Base-by-base conservation (phyloP, 495 filamentous ascomycete species). In the Aspergillus sparsus region DNA sequence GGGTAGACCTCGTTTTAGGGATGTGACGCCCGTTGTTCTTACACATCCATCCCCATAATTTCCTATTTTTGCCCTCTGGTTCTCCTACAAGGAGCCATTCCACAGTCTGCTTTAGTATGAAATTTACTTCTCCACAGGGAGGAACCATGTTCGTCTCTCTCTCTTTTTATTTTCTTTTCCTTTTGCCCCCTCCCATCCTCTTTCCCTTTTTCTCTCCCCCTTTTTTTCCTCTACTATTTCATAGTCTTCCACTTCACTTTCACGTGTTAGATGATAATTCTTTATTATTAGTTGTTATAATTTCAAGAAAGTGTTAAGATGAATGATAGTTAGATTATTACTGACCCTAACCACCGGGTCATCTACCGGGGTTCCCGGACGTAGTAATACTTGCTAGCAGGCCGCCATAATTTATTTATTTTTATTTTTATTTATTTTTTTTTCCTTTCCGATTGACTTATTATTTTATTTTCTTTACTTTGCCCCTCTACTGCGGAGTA, bases 11-110 rank as follows among this genome's bases (percentile, higher is more conserved):
- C 54, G 49, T 58, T 27, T 50, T 63, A 39, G 50, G 60, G 62
- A 61, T 57, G 56, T 60, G 63, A 66, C 60, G 58, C 66, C 21
- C 55, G 63, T 66, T 62, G 57, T 56, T 51, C 58, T 66, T 62
- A 62, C 63, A 53, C 60, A 62, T 57, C 34, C 57, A 6, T 58
- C 47, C 63, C 58, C 59, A 60, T 62, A 32, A 55, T 50, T 54
- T 55, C 55, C 51, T 55, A 39, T 58, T 58, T 61, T 45, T 39
- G 18, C 51, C 35, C 51, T 65, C 36, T 65, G 63, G 59, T 62
- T 65, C 59, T 52, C 49, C 52, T 61, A 12, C 54, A 41, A 35
- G 51, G 36, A 45, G 55, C 54, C 42, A 60, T 59, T 60, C 56
- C 58, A 61, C 54, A 60, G 55, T 57, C 53, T 42, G 58, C 49